Conservation (phyloP, 1,284 basidiomycete species). For the Chondrostereum purpureum region DNA sequence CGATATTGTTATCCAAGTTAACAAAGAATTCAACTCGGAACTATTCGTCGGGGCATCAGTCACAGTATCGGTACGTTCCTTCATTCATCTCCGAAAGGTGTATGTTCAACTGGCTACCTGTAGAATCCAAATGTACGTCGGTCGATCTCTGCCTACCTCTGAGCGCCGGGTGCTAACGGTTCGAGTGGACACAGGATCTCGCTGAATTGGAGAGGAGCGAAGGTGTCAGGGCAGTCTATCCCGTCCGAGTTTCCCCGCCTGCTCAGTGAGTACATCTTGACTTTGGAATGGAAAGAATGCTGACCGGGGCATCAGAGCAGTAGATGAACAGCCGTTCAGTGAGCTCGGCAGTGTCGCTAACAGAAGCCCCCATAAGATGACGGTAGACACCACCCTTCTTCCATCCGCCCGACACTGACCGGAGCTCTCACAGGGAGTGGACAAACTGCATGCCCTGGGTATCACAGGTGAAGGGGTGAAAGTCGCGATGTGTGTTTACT, state of each 20-base stretch:
- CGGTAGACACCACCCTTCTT: conserved; percentile 21
- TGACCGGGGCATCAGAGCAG: not conserved
- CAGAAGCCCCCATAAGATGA: conserved; percentile 29
- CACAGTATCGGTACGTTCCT: conserved; percentile 24
- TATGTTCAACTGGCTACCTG: not conserved
- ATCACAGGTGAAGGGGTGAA: conserved; percentile 45
- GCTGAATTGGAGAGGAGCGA: conserved; percentile 19
- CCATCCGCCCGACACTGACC: too few relatives aligned
- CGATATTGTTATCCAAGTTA: conserved; percentile 28
- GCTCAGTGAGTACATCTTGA: too few relatives aligned
- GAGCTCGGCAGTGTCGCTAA: conserved; percentile 15
- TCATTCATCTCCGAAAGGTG: not conserved
- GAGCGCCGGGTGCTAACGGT: not conserved
- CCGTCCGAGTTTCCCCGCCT: conserved; percentile 19
- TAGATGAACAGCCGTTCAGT: conserved; percentile 3
- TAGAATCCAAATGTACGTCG: too few relatives aligned
- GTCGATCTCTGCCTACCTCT: too few relatives aligned
- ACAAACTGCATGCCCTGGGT: conserved; percentile 44
- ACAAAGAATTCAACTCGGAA: conserved; percentile 31
- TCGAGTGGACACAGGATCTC: conserved; percentile 12
- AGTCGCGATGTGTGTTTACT: conserved; percentile 36
- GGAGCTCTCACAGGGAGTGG: conserved; percentile 32
- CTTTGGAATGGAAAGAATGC: too few relatives aligned
- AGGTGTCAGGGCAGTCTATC: conserved; percentile 24
- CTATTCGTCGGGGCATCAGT: conserved; percentile 39